phyloP scores from a whole-genome alignment of 2,329 filamentous ascomycete genomes.

The Fusarium abutilonis region DNA sequence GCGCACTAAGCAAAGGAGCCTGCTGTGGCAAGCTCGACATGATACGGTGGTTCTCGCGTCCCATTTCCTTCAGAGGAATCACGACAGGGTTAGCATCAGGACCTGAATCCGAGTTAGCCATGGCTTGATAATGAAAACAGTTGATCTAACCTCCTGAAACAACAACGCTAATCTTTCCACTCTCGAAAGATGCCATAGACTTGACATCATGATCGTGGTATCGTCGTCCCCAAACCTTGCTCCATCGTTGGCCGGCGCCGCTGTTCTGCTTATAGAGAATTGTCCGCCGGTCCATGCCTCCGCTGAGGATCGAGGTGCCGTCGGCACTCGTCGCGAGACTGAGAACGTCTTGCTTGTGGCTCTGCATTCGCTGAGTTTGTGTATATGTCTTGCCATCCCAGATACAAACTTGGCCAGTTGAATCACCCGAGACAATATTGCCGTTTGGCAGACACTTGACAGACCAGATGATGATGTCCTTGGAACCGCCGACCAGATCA shows the following conservation, averaged over 20 bases:
- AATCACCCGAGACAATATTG: constrained; percentile 94
- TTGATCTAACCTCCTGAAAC: constrained; percentile 85
- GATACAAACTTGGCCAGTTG: constrained; percentile 89
- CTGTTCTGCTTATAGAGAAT: constrained; percentile 78
- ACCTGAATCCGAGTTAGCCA: constrained; percentile 59
- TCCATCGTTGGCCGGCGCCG: constrained; percentile 75
- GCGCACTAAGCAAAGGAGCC: constrained; percentile 76
- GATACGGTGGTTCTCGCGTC: constrained; percentile 84
- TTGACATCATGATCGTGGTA: constrained; percentile 97
- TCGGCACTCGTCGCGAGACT: constrained; percentile 85
- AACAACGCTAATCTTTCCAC: constrained; percentile 81
- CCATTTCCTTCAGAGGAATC: constrained; percentile 75
- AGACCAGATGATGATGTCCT: constrained; percentile 91
- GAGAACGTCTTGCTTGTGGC: constrained; percentile 89
- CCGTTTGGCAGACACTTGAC: constrained; percentile 88
- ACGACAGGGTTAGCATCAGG: constrained; percentile 87
- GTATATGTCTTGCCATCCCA: constrained; percentile 96
- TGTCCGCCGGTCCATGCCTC: constrained; percentile 90
- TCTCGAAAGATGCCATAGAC: constrained; percentile 89
- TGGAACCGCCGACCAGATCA: constrained; percentile 78
- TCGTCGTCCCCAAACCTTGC: constrained; percentile 83
- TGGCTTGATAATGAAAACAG: neutral
- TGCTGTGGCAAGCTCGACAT: constrained; percentile 86
- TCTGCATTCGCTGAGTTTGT: constrained; percentile 83
- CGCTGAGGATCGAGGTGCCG: constrained; percentile 84